Conservation (phyloP, 176 grass and related monocot species). For the Thinopyrum elongatum region DNA sequence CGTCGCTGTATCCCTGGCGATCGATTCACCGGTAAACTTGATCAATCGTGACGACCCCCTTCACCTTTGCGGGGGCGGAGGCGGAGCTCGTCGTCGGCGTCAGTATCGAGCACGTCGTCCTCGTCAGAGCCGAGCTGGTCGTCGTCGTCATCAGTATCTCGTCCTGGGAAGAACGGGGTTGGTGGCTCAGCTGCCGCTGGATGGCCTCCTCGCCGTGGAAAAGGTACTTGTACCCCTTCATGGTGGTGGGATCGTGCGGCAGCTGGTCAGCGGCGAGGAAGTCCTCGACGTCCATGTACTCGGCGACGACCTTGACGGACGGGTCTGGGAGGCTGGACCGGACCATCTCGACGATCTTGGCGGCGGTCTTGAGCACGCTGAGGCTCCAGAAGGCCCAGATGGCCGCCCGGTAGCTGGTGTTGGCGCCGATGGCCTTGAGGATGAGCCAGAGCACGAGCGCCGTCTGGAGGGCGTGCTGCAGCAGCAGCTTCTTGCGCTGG, state of each 20-base stretch:
- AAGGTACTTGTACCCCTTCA: slow-evolving; percentile 49
- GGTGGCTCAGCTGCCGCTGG: background rate
- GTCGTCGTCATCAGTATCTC: background rate
- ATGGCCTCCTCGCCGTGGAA: slow-evolving; percentile 52
- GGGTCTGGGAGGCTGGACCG: background rate
- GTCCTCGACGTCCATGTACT: slow-evolving; percentile 60
- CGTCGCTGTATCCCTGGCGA: slow-evolving; percentile 1
- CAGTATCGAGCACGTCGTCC: background rate
- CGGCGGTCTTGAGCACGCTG: background rate
- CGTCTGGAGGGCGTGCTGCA: slow-evolving; percentile 44
- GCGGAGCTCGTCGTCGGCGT: background rate
- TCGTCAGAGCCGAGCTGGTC: background rate
- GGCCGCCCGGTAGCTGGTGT: background rate
- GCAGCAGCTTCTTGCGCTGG: slow-evolving; percentile 54
- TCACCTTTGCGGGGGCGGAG: background rate
- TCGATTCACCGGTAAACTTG: slow-evolving; percentile 40
- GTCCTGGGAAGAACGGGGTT: background rate
- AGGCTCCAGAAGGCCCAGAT: background rate
- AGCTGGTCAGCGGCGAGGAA: background rate
- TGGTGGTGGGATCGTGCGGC: background rate
- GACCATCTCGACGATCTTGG: background rate
- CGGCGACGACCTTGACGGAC: background rate
- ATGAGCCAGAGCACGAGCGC: slow-evolving; percentile 36
- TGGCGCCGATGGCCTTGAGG: slow-evolving; percentile 8
- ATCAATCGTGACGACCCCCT: slow-evolving; percentile 43